A percentile compares a stretch with the other conserved stretches of the same genome.
Evolutionary conservation across 2,329 filamentous ascomycete genomes (phyloP).

Genomic region (Botryotinia convoluta): DNA sequence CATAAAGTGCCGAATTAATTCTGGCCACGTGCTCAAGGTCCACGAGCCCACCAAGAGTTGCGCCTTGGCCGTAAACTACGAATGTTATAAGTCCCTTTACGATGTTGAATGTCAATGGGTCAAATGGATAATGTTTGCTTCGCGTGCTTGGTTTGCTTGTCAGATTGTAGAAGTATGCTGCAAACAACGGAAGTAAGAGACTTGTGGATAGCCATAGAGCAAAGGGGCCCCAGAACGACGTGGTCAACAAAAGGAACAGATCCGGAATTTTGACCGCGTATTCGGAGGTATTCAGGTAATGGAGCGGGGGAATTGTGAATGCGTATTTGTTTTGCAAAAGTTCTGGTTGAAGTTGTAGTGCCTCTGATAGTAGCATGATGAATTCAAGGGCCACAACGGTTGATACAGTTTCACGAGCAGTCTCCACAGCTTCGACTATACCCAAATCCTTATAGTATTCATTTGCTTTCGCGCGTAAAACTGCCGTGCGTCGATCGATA

Average conservation of each 20-base stretch:
- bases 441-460: slow-evolving; percentile 64
- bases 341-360: slow-evolving; percentile 64
- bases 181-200: slow-evolving; percentile 64
- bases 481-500: slow-evolving; percentile 68
- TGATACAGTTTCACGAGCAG: slow-evolving; percentile 67
- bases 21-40: slow-evolving; percentile 57
- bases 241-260: slow-evolving; percentile 72
- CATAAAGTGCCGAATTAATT: slow-evolving; percentile 66
- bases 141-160: slow-evolving; percentile 50
- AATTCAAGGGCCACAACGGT: slow-evolving; percentile 71
- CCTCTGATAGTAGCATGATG: slow-evolving; percentile 66
- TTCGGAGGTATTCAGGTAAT: slow-evolving; percentile 53
- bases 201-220: slow-evolving; percentile 74
- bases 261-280: slow-evolving; percentile 71
- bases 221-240: slow-evolving; percentile 80
- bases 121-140: slow-evolving; percentile 59
- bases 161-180: slow-evolving; percentile 90
- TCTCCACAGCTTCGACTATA: slow-evolving; percentile 63
- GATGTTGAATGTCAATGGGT: slow-evolving; percentile 88
- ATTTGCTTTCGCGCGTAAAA: slow-evolving; percentile 63
- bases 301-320: slow-evolving; percentile 66
- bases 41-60: slow-evolving; percentile 61
- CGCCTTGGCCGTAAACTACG: slow-evolving; percentile 71
- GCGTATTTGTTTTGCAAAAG: slow-evolving; percentile 70
- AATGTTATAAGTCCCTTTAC: slow-evolving; percentile 80